Base-by-base conservation (phyloP, 306 rosid genomes). In the Prunus mira region DNA sequence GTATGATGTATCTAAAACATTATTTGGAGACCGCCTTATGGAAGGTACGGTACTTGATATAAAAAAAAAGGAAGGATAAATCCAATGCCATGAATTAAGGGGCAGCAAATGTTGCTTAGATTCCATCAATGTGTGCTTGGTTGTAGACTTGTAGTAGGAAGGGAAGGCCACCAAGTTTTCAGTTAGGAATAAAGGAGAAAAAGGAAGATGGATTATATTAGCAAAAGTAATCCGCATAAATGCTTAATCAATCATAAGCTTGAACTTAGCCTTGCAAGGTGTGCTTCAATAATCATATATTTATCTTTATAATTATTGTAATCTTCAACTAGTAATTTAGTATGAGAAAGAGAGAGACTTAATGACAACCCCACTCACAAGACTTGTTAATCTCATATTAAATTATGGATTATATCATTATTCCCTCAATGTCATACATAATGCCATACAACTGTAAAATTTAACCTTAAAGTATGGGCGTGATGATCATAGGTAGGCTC, bases 381-480 rank as follows among this genome's bases (percentile, higher is more conserved):
- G 45, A 73, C 52, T 49, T 51, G 14, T 24, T 61, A 61, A 13
- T 49, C 14, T 49, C 54, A 12, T 15, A 77, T 15, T 63, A 51
- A 15, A 71, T 18, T 64, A 78, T 27, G 27, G 32, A 18, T 54
- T 62, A 43, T 45, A 56, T 71, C 34, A 49, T 54, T 51, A 17
- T 72, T 55, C 67, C 69, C 69, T 57, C 57, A 58, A 43, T 17
- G 57, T 24, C 67, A 73, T 56, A 30, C 65, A 65, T 69, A 75
- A 75, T 84, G 87, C 62, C 80, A 71, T 69, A 77, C 86, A 83
- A 80, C 88, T 70, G 79, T 64, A 9, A 72, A 49, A 68, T 60
- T 45, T 75, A 12, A 64, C 64, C 47, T 61, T 45, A 15, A 24
- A 58, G n/a, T 61, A 18, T 46, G 45, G 25, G 12, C 43, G 32